Percentiles rank a stretch among this genome's conserved stretches.
Evolutionary conservation across 2,329 filamentous ascomycete species (phyloP).

Genomic region (Alternaria longipes): DNA sequence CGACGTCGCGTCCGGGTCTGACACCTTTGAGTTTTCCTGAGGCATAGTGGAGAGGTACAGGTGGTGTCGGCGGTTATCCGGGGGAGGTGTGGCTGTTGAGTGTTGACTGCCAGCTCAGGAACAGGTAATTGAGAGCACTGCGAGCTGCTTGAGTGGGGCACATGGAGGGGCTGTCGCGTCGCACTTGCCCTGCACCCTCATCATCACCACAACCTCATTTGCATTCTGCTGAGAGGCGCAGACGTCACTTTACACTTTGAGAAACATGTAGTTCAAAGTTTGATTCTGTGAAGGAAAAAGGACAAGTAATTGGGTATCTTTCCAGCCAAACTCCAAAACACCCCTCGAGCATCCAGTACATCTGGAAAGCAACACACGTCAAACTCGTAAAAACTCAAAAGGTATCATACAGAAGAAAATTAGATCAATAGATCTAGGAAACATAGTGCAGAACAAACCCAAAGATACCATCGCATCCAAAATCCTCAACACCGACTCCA

Average conservation of each 20-base stretch:
- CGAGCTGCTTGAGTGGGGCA: conserved; percentile 20
- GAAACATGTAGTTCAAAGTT: no score
- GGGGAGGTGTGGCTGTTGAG: conserved; percentile 20
- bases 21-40: conserved; percentile 68
- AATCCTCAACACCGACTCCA: background rate
- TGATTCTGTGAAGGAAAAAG: rapidly evolving
- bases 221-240: background rate
- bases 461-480: background rate
- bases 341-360: background rate
- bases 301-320: background rate
- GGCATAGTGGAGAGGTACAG: conserved; percentile 36
- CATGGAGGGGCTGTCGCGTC: conserved; percentile 10
- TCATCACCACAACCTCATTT: conserved; percentile 2
- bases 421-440: background rate
- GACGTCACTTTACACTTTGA: no score
- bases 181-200: conserved; percentile 1
- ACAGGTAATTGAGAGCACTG: conserved; percentile 21
- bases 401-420: background rate
- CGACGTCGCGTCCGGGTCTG: conserved; percentile 62
- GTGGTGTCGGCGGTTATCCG: conserved; percentile 25
- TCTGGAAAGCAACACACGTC: background rate
- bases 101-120: conserved; percentile 15
- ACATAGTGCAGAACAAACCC: background rate
- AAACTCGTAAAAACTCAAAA: background rate
- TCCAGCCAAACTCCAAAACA: background rate